Evolutionary conservation across 306 rosid species (phyloP).

Genomic region (Begonia peltatifolia): DNA sequence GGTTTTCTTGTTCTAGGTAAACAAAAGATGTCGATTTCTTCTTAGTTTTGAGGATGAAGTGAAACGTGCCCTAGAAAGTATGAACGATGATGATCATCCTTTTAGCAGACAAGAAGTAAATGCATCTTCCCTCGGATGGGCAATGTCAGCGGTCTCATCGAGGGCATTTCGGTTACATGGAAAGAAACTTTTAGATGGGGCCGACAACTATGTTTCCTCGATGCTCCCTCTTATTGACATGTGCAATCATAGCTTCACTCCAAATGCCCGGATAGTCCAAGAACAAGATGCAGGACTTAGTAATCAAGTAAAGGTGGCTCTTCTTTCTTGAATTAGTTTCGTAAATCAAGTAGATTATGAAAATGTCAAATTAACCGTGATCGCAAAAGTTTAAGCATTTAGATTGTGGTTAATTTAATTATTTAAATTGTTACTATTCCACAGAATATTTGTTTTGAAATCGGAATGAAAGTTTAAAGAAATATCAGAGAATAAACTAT

Average conservation of each 20-base stretch:
- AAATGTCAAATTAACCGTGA: no score
- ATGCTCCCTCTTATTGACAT: conserved; percentile 95
- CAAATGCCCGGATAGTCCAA: conserved; percentile 73
- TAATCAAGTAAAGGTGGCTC: conserved; percentile 58
- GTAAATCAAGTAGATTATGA: no score
- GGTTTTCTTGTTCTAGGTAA: conserved; percentile 34
- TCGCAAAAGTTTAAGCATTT: no score
- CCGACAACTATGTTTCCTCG: conserved; percentile 41
- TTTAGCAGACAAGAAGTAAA: conserved; percentile 68
- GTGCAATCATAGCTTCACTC: conserved; percentile 91
- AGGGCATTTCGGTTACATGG: conserved; percentile 78
- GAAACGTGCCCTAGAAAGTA: conserved; percentile 28
- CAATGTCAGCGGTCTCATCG: conserved; percentile 90
- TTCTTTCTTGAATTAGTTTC: not conserved
- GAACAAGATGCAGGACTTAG: conserved; percentile 36
- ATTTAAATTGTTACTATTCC: no score
- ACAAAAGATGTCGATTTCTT: conserved; percentile 91
- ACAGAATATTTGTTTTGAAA: no score
- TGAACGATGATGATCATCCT: conserved; percentile 52
- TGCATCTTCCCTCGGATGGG: conserved; percentile 97
- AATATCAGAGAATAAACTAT: no score
- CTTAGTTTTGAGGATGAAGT: conserved; percentile 75
- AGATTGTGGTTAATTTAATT: no score
- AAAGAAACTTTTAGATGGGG: conserved; percentile 38
- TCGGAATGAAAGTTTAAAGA: no score